Evolutionary conservation across 2,329 filamentous ascomycete genomes (phyloP), one percentile per base, ranked within the genome.

Genomic region (Aureobasidium sp.): DNA sequence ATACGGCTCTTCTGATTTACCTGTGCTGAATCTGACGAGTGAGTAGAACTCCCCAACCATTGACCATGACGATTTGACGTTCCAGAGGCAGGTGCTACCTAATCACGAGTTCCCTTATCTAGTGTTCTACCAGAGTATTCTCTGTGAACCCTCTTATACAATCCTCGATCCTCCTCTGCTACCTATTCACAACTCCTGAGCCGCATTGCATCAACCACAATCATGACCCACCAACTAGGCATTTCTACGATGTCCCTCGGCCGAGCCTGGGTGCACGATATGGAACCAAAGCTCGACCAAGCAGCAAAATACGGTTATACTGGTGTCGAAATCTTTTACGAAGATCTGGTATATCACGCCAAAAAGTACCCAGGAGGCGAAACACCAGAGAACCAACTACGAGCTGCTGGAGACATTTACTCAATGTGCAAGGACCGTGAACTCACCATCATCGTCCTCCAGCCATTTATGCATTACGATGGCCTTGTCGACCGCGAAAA

Each of bases 191-290:
- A 22, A 27, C 5, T 14, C 9, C 8, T 9, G 24, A 22, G 11
- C 5, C 14, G 40, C 11, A n/a, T 17, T 9, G 6, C 29, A 45
- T 22, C 17, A 7, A 35, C 19, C 39, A 29, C 3, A 62, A 73
- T 48, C 5, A 80, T 80, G 78, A 68, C 79, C 64, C 84, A 79
- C 72, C 81, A 80, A 66, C 81, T 87, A 66, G 87, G 81, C 44
- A 91, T 93, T 70, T 85, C 85, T 62, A 88, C 87, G 65, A 89
- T 91, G 81, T 91, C 88, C 52, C 79, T 93, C 1, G 89, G 89
- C 45, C 85, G 87, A 47, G 85, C 84, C 68, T 87, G 86, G 70
- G 83, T 87, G 65, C 89, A 93, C 73, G 77, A 79, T 27, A 78
- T 93, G 22, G 73, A 79, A 1, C 75, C 82, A 69, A 93, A 91